Percentiles rank a stretch among this genome's conserved stretches.
Evolutionary conservation across 805 yeast species (phyloP).

Genomic region (Lipomyces spencermartinsiae): DNA sequence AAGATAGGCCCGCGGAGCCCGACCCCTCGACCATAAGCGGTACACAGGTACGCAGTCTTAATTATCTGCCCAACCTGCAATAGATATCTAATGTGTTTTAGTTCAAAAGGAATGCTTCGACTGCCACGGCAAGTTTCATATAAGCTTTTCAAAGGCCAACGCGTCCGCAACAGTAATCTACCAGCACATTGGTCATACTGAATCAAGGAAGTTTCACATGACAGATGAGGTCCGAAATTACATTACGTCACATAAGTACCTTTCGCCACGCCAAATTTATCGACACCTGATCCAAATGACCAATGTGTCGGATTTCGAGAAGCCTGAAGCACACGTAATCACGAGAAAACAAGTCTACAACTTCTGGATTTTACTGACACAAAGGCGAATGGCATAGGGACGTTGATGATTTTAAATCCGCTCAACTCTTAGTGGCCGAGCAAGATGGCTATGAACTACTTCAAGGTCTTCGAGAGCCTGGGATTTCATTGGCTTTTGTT

Average conservation of each 20-base stretch:
- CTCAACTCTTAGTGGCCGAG: not conserved
- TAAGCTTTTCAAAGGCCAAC: not conserved
- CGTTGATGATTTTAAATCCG: conserved; percentile 1
- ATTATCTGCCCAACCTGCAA: not conserved
- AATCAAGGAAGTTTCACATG: not conserved
- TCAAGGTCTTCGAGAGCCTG: not conserved
- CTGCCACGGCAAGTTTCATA: not conserved
- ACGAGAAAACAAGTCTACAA: not conserved
- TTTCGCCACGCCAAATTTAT: not conserved
- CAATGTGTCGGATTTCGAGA: not conserved
- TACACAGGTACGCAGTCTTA: not conserved
- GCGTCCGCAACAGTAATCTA: not conserved
- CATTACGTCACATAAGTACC: not conserved
- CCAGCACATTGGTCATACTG: not conserved
- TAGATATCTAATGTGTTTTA: not conserved
- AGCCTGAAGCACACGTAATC: not conserved
- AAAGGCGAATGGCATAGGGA: conserved; percentile 2
- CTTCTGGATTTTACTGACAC: not conserved
- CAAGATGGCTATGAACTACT: not conserved
- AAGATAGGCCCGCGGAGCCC: not conserved
- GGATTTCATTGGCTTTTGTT: not conserved
- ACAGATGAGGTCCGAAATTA: not conserved
- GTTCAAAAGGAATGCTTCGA: not conserved
- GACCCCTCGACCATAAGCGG: not conserved
- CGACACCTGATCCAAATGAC: not conserved